Base-by-base conservation (phyloP, 768 basidiomycete genomes). In the Multifurca ochricompacta region DNA sequence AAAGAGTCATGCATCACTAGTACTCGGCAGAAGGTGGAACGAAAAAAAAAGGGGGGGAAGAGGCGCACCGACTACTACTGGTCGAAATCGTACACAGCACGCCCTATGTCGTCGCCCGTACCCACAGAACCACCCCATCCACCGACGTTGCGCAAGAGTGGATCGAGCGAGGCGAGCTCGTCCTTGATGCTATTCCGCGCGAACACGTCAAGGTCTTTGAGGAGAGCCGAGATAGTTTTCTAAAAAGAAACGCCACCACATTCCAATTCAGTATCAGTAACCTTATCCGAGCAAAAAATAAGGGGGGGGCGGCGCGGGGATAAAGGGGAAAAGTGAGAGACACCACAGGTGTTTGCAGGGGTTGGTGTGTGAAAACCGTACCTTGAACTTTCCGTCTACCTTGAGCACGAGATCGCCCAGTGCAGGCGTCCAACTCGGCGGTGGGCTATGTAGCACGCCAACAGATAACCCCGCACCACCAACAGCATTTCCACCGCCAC, bases 321-420 rank as follows among this genome's bases (percentile, higher is more conserved):
- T n/a, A n/a, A n/a, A n/a, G n/a, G n/a, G n/a, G n/a, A n/a, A n/a
- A n/a, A n/a, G n/a, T n/a, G n/a, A n/a, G n/a, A n/a, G n/a, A n/a
- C n/a, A n/a, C n/a, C n/a, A n/a, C n/a, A n/a, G n/a, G n/a, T n/a
- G n/a, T n/a, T n/a, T n/a, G n/a, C n/a, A n/a, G n/a, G n/a, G n/a
- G 9, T 48, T 35, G 6, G n/a, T 51, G 18, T 34, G 40, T 16
- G 19, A 52, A 32, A 25, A 18, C 27, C n/a, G 31, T 42, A 89
- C 91, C 76, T 91, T 94, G 62, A 95, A 77, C 68, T 87, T 88
- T 30, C 75, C 73, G 65, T 95, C 92, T 39, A 91, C 81, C 69
- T 91, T 92, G 37, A 83, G 61, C 9, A 93, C 76, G 66, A 81
- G 78, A 48, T 94, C 91, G 6, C 80, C 82, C n/a, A 82, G 66